Percentiles rank a stretch among this genome's conserved stretches.
phyloP scores from a whole-genome alignment of 2,329 filamentous ascomycete species.

The Cladosporium sp. region DNA sequence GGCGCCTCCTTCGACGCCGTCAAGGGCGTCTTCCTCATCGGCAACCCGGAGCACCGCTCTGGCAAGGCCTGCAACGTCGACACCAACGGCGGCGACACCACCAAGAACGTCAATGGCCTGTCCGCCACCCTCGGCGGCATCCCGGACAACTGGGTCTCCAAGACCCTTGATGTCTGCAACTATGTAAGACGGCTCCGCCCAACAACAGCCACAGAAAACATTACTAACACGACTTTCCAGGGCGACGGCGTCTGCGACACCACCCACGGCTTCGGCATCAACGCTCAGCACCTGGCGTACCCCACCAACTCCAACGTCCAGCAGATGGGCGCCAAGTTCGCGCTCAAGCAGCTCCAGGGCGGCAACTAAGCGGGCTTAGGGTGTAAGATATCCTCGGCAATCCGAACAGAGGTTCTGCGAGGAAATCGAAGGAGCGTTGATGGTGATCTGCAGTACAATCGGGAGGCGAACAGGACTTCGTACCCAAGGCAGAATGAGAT shows the following conservation, averaged over 20 bases:
- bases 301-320: slow-evolving; percentile 23
- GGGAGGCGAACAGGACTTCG: no score
- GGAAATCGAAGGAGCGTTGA: no score
- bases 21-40: slow-evolving; percentile 33
- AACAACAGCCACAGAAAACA: neutral
- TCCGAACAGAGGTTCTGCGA: no score
- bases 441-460: no score
- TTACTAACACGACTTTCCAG: slow-evolving; percentile 12
- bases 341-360: slow-evolving; percentile 11
- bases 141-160: slow-evolving; percentile 28
- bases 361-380: no score
- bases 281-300: slow-evolving; percentile 28
- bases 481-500: no score
- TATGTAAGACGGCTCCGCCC: slow-evolving; percentile 19
- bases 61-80: slow-evolving; percentile 33
- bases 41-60: slow-evolving; percentile 29
- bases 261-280: slow-evolving; percentile 28
- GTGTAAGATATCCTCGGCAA: no score
- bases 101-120: slow-evolving; percentile 27
- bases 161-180: slow-evolving; percentile 34
- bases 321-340: slow-evolving; percentile 25
- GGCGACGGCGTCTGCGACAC: slow-evolving; percentile 35
- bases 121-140: slow-evolving; percentile 18
- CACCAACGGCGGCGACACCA: slow-evolving; percentile 29
- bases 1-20: slow-evolving; percentile 30